Base-by-base conservation (phyloP, 495 filamentous ascomycete genomes). In the Aspergillus olivimuriae region DNA sequence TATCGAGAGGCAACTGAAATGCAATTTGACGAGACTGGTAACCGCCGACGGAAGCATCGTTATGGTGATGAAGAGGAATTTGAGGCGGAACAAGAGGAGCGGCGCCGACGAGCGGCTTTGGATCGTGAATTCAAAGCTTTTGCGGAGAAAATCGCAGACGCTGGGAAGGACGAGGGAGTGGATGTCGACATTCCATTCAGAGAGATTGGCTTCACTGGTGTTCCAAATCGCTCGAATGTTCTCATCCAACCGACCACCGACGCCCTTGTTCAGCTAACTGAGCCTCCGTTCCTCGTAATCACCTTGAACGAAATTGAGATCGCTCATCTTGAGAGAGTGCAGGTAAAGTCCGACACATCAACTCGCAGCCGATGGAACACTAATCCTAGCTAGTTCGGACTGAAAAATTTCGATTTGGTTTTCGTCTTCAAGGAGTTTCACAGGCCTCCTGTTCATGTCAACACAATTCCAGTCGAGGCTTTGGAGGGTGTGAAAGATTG, bases 61-160 rank as follows among this genome's bases (percentile, higher is more conserved):
- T 97, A 94, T 61, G 94, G 92, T 31, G 94, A 99, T 50, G 94
- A 99, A 60, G 94, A 99, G 56, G 94, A 99, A 60, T 97, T 97
- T 47, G 94, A 97, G 61, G 87, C 89, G 19, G 94, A 99, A 57
- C 94, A 99, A 65, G 91, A 99, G 62, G 94, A 99, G 61, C 80
- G 94, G 56, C 77, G 91, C 48, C 81, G 90, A 18, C 74, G 92
- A 23, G 88, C 89, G n/a, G 83, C 84, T 22, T 79, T 99, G 24
- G 91, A 99, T 60, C 87, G 89, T 34, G 81, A 91, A 48, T 99
- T 97, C 73, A 94, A 95, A 71, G 82, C 76, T 38, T 97, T 96
- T 57, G 88, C 92, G n/a, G 89, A 97, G 60, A 95, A 95, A 70
- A 89, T 99, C 55, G 83, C 89, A 4, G 89, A 95, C 46, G 90